Conservation (phyloP, 1,284 basidiomycete genomes). For the Heliocybe sulcata region DNA sequence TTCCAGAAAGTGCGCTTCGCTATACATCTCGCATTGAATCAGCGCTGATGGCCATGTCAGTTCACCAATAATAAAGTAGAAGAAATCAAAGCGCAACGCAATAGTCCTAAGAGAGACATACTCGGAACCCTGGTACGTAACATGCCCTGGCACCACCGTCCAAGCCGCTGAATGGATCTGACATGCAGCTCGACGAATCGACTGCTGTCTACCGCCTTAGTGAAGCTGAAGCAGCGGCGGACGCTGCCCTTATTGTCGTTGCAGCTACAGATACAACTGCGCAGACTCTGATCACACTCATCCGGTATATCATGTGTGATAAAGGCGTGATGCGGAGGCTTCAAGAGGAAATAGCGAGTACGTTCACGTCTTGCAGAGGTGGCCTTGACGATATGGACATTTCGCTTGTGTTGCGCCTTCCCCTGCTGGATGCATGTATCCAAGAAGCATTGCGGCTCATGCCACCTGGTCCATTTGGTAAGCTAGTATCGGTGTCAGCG, state of each 20-base stretch:
- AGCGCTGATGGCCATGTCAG: not conserved
- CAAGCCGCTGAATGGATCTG: not conserved
- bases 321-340: not conserved
- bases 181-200: conserved; percentile 1
- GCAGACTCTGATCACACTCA: conserved; percentile 5
- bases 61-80: not conserved
- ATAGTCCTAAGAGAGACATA: not conserved
- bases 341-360: not conserved
- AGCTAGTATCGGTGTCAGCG: not conserved
- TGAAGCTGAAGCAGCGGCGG: conserved; percentile 6
- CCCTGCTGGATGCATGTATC: not conserved
- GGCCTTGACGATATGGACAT: not conserved
- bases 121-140: not conserved
- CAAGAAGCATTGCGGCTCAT: not conserved
- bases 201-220: not conserved
- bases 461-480: not conserved
- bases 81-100: not conserved
- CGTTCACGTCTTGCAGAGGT: not conserved
- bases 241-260: conserved; percentile 8
- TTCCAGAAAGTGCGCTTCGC: conserved; percentile 3
- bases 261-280: conserved; percentile 10
- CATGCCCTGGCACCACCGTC: not conserved
- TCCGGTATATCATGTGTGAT: conserved; percentile 2
- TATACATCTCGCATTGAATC: not conserved
- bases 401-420: not conserved